Evolutionary conservation across 768 basidiomycete genomes (phyloP), one percentile per base, ranked within the genome.

Genomic region (Leccinum obscurum): DNA sequence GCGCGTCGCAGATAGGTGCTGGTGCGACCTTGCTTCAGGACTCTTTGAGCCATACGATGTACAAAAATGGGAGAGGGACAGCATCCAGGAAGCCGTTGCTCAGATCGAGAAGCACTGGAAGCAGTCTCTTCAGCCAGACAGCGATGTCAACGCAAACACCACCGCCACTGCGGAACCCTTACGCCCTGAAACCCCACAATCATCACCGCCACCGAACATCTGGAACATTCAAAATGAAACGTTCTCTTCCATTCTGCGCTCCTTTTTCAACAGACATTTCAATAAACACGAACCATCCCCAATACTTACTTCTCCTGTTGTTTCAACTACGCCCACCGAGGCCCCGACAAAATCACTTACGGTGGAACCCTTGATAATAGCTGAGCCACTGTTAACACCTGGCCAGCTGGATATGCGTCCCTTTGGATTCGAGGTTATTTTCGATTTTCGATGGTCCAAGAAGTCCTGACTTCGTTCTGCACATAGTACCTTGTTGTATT

Each of bases 31-130:
- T 61, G 83, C 85, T 20, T 76, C 77, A 17, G 80, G 81, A 14
- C 77, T 92, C 60, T 94, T 93, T 65, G 85, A 89, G 62, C 88
- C 90, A 7, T 92, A 86, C 74, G 88, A 93, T 63, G 77, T 87
- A 52, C 83, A 88, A 34, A 80, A 79, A 52, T 94, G 92, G 92
- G 92, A 93, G 69, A 72, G 75, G 62, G 72, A 81, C 58, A 90
- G 88, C 65, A 79, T 93, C 14, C 75, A 82, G 59, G 79, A 77
- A 52, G 68, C 77, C 35, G 73, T 75, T 62, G 71, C 69, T 41
- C 71, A 72, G 49, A 70, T 81, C 55, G 75, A 80, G 61, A 65
- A 60, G 51, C 64, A 72, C 55, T 66, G 68, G 64, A 70, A 69
- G 32, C 61, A 62, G 30, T 66, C 62, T 28, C 54, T 58, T 77